These are phyloP conservation scores for Xylaria sp. DNA, from an alignment of 2,329 filamentous ascomycete species.

Conservation along the genomic window DNA sequence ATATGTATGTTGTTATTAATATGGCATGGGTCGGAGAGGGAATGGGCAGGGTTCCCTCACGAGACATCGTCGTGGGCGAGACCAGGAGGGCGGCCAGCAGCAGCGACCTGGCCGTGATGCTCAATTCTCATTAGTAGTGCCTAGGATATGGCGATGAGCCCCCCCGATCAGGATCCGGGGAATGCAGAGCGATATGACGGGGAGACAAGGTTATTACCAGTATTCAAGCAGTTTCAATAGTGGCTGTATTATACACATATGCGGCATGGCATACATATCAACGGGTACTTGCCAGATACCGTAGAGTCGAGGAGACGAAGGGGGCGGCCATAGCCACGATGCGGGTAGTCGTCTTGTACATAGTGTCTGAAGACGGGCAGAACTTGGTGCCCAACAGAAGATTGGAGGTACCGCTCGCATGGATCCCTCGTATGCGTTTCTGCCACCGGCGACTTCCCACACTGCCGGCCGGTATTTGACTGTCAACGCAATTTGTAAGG, in stretches of 20 bases:
- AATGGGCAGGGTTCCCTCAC: constrained; percentile 18
- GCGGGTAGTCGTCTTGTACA: too few relatives aligned
- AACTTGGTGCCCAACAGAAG: constrained; percentile 8
- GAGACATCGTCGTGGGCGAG: constrained; percentile 4
- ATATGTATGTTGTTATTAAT: background rate
- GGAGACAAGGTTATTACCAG: constrained; percentile 3
- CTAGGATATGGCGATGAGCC: constrained; percentile 1
- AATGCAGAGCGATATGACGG: constrained; percentile 3
- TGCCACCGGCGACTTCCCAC: constrained; percentile 18
- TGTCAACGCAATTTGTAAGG: background rate
- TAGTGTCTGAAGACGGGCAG: too few relatives aligned
- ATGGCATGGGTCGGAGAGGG: background rate
- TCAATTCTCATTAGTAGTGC: background rate
- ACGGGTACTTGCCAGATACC: background rate
- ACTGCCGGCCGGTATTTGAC: constrained; percentile 15
- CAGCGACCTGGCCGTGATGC: constrained; percentile 4
- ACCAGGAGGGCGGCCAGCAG: constrained; percentile 5
- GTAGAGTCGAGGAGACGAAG: too few relatives aligned
- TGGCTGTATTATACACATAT: constrained; percentile 8
- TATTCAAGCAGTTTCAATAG: constrained; percentile 11
- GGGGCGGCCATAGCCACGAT: too few relatives aligned
- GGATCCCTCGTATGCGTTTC: constrained; percentile 1
- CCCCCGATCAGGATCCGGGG: background rate
- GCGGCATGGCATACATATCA: constrained; percentile 5
- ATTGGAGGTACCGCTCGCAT: constrained; percentile 1